phyloP scores from a whole-genome alignment of 495 filamentous ascomycete species.

The Xylaria longipes region DNA sequence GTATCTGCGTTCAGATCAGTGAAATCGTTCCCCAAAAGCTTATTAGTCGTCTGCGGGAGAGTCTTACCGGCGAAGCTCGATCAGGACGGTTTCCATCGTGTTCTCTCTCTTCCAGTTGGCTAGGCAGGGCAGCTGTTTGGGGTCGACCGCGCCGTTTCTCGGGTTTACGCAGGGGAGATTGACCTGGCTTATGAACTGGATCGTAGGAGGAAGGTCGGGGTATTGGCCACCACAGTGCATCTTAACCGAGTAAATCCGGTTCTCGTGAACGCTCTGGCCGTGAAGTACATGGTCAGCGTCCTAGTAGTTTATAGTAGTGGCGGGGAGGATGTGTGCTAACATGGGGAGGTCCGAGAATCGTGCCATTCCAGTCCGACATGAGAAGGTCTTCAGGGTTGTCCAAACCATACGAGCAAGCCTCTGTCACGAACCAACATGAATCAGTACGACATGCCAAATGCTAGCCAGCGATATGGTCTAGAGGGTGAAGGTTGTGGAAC shows the following conservation, averaged over 20 bases:
- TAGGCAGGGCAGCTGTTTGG: slow-evolving; percentile 79
- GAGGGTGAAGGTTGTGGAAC: background rate
- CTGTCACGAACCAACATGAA: slow-evolving; percentile 38
- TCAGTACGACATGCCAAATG: background rate
- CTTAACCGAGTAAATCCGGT: slow-evolving; percentile 96
- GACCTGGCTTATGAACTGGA: slow-evolving; percentile 90
- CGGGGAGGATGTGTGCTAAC: slow-evolving; percentile 60
- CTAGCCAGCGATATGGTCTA: background rate
- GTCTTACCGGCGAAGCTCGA: slow-evolving; percentile 78
- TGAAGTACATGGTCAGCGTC: slow-evolving; percentile 22
- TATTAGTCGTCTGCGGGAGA: slow-evolving; percentile 34
- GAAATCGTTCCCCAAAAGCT: background rate
- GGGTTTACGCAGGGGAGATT: slow-evolving; percentile 93
- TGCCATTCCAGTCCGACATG: slow-evolving; percentile 99
- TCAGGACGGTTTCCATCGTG: slow-evolving; percentile 92
- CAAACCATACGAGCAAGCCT: slow-evolving; percentile 96
- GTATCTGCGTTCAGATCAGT: slow-evolving; percentile 60
- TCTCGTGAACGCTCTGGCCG: slow-evolving; percentile 88
- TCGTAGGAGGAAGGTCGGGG: slow-evolving; percentile 83
- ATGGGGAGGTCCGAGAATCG: slow-evolving; percentile 95
- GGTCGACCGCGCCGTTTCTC: slow-evolving; percentile 83
- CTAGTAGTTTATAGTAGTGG: background rate
- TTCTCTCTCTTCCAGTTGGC: slow-evolving; percentile 86
- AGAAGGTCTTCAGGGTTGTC: slow-evolving; percentile 93
- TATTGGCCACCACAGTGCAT: slow-evolving; percentile 94